phyloP scores from a whole-genome alignment of 768 basidiomycete species.

The Inosperma sp. region DNA sequence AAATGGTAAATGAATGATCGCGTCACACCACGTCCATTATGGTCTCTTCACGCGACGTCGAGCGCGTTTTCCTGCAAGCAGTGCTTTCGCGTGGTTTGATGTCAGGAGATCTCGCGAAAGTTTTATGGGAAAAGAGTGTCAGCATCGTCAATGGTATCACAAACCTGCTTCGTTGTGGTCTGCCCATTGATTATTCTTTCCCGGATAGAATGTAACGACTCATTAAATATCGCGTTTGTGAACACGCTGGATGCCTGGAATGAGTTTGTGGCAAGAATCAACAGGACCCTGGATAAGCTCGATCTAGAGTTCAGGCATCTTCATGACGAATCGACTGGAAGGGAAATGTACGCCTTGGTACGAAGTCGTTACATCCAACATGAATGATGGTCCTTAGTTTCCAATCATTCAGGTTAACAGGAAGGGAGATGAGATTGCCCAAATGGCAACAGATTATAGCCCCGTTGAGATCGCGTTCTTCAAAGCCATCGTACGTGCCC shows the following conservation, averaged over 20 bases:
- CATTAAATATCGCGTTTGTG: slow-evolving; percentile 41
- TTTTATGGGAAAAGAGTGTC: slow-evolving; percentile 64
- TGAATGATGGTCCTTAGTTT: neutral
- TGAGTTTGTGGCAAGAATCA: slow-evolving; percentile 54
- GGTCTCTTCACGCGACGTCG: slow-evolving; percentile 53
- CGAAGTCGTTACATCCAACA: slow-evolving; percentile 20
- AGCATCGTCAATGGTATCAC: slow-evolving; percentile 62
- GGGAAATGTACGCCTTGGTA: slow-evolving; percentile 66
- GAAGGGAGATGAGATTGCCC: slow-evolving; percentile 76
- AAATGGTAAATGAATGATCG: neutral
- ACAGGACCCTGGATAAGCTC: slow-evolving; percentile 58
- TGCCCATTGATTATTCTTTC: slow-evolving; percentile 23
- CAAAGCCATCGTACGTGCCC: slow-evolving; percentile 63
- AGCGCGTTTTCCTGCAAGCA: slow-evolving; percentile 75
- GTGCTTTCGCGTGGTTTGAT: slow-evolving; percentile 67
- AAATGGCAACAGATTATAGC: slow-evolving; percentile 79
- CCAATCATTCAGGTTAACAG: slow-evolving; percentile 58
- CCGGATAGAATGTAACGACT: slow-evolving; percentile 52
- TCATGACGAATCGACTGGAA: slow-evolving; percentile 61
- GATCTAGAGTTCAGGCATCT: slow-evolving; percentile 67
- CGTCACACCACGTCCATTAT: slow-evolving; percentile 23
- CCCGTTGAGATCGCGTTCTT: slow-evolving; percentile 79
- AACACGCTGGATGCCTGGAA: slow-evolving; percentile 51
- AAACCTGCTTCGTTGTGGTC: slow-evolving; percentile 4
- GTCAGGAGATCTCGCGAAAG: slow-evolving; percentile 57